A percentile compares a stretch with the other conserved stretches of the same genome.
phyloP scores from a whole-genome alignment of 2,329 filamentous ascomycete species.

The Diplodia sapinea region DNA sequence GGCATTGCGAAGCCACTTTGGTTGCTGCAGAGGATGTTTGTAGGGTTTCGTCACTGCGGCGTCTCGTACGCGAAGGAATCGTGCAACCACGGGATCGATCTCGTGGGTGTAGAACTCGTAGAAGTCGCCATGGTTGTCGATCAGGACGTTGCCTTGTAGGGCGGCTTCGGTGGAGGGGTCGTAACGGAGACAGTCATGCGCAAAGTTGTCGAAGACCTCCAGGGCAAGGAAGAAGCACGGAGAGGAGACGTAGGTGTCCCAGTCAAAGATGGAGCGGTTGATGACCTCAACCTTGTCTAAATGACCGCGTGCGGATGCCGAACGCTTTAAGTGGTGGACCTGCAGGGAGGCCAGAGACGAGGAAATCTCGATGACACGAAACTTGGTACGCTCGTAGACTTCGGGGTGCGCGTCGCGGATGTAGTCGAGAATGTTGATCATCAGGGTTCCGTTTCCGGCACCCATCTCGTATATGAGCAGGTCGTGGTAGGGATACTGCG shows the following conservation, averaged over 20 bases:
- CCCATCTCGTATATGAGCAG: constrained; percentile 99
- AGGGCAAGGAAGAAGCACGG: constrained; percentile 98
- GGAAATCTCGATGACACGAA: constrained; percentile 95
- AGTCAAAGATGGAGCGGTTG: constrained; percentile 94
- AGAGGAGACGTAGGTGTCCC: constrained; percentile 83
- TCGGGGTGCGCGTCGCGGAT: constrained; percentile 87
- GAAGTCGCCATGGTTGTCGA: constrained; percentile 85
- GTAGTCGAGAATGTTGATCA: constrained; percentile 97
- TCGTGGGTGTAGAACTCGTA: constrained; percentile 87
- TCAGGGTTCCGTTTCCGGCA: constrained; percentile 93
- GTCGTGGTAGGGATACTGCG: constrained; percentile 93
- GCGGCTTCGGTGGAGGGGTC: constrained; percentile 79
- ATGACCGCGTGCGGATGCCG: constrained; percentile 75
- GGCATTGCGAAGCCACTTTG: constrained; percentile 64
- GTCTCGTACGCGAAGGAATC: constrained; percentile 84
- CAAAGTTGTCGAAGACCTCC: constrained; percentile 98
- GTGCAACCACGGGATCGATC: constrained; percentile 80
- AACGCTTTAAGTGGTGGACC: constrained; percentile 69
- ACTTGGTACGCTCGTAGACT: constrained; percentile 92
- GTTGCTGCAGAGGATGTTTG: constrained; percentile 65
- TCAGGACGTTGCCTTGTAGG: constrained; percentile 85
- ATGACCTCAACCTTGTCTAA: constrained; percentile 88
- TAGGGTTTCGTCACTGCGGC: constrained; percentile 67
- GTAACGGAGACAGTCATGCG: constrained; percentile 93
- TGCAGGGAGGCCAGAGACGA: constrained; percentile 79